A percentile compares a stretch with the other conserved stretches of the same genome.
Conservation (phyloP, 2,329 filamentous ascomycete species). For the Penicillium crustosum region DNA sequence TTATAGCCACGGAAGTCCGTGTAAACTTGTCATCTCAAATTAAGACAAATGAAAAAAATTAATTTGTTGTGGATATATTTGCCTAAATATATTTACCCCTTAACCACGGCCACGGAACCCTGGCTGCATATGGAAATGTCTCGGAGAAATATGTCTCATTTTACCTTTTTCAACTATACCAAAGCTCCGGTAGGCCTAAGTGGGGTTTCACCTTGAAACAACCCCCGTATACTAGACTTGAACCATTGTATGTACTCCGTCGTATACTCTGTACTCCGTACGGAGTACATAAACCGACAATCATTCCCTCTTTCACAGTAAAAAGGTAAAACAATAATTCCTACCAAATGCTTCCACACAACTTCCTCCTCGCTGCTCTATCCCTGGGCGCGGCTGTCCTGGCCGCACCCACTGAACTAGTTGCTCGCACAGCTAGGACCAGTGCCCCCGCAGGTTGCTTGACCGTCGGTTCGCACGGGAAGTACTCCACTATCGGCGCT, state of each 20-base stretch:
- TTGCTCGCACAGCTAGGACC: slow-evolving; percentile 16
- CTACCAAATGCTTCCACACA: slow-evolving; percentile 10
- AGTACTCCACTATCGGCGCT: slow-evolving; percentile 27
- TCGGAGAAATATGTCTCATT: neutral
- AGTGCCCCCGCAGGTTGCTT: slow-evolving; percentile 29
- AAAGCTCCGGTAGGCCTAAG: neutral
- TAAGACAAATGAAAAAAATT: neutral
- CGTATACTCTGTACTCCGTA: no score
- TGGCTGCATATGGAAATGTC: neutral
- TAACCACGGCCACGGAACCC: neutral
- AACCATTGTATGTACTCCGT: no score
- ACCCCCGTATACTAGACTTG: accelerated
- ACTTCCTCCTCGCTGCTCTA: slow-evolving; percentile 11
- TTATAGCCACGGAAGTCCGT: no score
- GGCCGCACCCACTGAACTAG: slow-evolving; percentile 6
- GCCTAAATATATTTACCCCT: neutral
- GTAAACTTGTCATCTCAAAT: neutral
- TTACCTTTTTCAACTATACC: neutral
- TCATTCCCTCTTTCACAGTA: neutral
- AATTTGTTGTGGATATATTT: neutral
- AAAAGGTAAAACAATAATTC: neutral
- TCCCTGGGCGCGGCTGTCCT: slow-evolving; percentile 6
- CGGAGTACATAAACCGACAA: neutral
- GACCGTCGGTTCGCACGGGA: slow-evolving; percentile 23
- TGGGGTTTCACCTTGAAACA: neutral